Base-by-base conservation (phyloP, 2,329 filamentous ascomycete genomes). In the Rosellinia necatrix region DNA sequence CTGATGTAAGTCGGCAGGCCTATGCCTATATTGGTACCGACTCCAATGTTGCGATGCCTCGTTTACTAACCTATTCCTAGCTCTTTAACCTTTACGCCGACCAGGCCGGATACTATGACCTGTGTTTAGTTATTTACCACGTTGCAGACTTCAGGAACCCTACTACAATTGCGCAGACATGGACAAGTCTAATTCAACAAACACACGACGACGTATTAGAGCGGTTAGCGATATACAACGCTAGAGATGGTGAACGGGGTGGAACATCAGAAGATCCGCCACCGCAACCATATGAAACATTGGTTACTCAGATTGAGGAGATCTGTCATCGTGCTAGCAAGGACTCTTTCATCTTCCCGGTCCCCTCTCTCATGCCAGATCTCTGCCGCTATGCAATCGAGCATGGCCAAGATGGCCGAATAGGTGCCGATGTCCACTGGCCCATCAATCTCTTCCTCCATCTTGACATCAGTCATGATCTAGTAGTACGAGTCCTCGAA, bases 81-180 rank as follows among this genome's bases (percentile, higher is more conserved):
- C 85, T 99, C n/a, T 99, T 91, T 76, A 96, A 97, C 70, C 79
- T 86, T 61, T 99, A 92, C 67, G 91, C 92, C 52, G 92, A 97
- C 69, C 88, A 91, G 68, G 94, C 91, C 2, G 88, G 86, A 46
- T 99, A 99, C 79, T 93, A 92, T 75, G 94, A 97, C 70, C 83
- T 99, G 47, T 96, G 91, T 70, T 83, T 99, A 7, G 81, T 93
- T 57, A 96, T 99, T 68, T 97, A 92, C 77, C 89, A 96, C 72
- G 85, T 89, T 1, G 93, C 93, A 41, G 92, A 97, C 72, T 91
- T 96, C 77, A 89, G 93, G 66, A 96, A 93, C 67, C 81, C 91
- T 1, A 86, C 90, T 37, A 90, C 94, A 60, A 94, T 99, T 66
- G 82, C 83, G 51, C 81, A 87, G 35, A 96, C 91, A 3, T 99